These are phyloP conservation scores for Antitrichia curtipendula DNA, from an alignment of 225 moss, liverwort and hornwort genomes.

Conservation along the genomic window DNA sequence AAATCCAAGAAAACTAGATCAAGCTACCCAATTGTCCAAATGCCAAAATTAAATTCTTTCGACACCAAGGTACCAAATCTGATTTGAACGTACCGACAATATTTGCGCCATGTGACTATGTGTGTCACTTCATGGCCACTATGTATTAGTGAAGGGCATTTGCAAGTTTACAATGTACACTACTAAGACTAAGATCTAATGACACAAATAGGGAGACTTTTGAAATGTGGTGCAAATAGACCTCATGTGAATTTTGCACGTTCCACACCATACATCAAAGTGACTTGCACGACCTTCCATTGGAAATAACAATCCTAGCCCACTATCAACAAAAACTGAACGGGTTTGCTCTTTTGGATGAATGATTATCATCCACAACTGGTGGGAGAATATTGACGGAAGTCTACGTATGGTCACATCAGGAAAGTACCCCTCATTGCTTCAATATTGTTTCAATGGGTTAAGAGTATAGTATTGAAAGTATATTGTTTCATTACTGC, in stretches of 20 bases:
- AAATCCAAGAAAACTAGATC: no score
- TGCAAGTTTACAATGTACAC: background rate
- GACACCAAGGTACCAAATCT: no score
- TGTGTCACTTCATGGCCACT: background rate
- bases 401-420: background rate
- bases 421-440: no score
- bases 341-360: accelerated
- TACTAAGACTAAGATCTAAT: accelerated
- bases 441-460: no score
- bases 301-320: no score
- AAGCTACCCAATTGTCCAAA: no score
- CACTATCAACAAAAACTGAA: no score
- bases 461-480: no score
- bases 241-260: accelerated
- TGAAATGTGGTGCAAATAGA: background rate
- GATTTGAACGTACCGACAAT: no score
- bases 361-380: background rate
- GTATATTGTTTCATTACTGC: no score
- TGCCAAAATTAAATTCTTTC: no score
- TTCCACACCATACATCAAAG: accelerated
- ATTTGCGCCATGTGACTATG: background rate
- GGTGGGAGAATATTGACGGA: accelerated
- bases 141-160: accelerated
- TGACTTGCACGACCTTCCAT: accelerated
- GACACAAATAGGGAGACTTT: background rate